Percentiles rank a stretch among this genome's conserved stretches.
These are phyloP conservation scores for Dichomitus squalens DNA, from an alignment of 1,284 basidiomycete genomes.

Conservation along the genomic window DNA sequence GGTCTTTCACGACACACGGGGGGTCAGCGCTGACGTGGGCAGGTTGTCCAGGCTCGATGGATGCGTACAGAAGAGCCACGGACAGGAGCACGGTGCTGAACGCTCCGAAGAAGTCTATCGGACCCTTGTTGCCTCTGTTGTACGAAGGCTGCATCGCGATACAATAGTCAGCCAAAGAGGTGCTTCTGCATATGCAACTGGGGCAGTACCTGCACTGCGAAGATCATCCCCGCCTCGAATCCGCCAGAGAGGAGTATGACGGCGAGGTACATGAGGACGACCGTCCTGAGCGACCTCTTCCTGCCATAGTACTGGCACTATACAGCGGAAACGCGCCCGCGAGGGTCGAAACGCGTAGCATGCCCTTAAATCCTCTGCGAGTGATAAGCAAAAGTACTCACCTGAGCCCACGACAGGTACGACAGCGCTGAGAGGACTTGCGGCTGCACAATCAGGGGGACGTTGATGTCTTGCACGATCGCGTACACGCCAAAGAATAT, in stretches of 20 bases:
- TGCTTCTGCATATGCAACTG: background rate
- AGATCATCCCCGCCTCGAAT: conserved; percentile 64
- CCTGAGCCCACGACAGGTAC: conserved; percentile 69
- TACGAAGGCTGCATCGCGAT: conserved; percentile 39
- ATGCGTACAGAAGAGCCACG: conserved; percentile 56
- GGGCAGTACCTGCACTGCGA: conserved; percentile 49
- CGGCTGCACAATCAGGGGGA: conserved; percentile 77
- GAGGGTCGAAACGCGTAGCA: conserved; percentile 5
- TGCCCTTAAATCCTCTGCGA: background rate
- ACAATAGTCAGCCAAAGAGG: background rate
- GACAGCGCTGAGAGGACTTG: conserved; percentile 70
- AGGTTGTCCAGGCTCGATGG: background rate
- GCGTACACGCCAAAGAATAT: conserved; percentile 73
- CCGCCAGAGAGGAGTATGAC: conserved; percentile 51
- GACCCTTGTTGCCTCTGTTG: conserved; percentile 47
- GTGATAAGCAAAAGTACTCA: conserved; percentile 22
- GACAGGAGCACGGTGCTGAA: conserved; percentile 63
- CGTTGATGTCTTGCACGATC: conserved; percentile 68
- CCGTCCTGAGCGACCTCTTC: conserved; percentile 36
- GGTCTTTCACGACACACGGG: conserved; percentile 36
- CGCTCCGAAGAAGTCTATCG: conserved; percentile 67
- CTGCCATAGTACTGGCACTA: conserved; percentile 67
- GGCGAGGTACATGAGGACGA: conserved; percentile 35
- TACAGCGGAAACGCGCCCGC: no score
- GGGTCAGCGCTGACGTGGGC: background rate